A percentile compares a stretch with the other conserved stretches of the same genome.
phyloP scores from a whole-genome alignment of 2,329 filamentous ascomycete genomes.

The Aureobasidium subglaciale region DNA sequence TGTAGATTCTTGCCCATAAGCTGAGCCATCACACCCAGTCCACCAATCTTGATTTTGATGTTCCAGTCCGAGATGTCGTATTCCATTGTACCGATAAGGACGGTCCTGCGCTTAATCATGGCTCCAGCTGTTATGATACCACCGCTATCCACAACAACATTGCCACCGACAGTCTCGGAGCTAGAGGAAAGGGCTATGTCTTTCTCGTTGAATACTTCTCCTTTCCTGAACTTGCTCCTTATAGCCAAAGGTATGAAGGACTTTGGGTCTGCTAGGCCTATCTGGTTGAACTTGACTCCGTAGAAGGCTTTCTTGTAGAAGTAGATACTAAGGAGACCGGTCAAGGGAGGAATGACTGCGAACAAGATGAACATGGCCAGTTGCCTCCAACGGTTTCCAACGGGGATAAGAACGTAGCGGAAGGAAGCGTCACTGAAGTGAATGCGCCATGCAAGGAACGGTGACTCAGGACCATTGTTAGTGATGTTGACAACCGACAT shows the following conservation, averaged over 20 bases:
- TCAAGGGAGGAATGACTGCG: constrained; percentile 46
- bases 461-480: constrained; percentile 43
- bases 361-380: constrained; percentile 50
- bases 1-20: constrained; percentile 60
- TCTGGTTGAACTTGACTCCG: constrained; percentile 55
- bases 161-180: constrained; percentile 23
- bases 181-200: constrained; percentile 28
- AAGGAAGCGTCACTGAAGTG: constrained; percentile 49
- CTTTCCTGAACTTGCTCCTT: constrained; percentile 27
- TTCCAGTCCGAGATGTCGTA: constrained; percentile 65
- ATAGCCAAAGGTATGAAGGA: constrained; percentile 31
- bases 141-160: neutral
- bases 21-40: constrained; percentile 63
- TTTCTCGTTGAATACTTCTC: constrained; percentile 23
- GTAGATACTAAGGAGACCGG: constrained; percentile 45
- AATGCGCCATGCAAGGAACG: constrained; percentile 51
- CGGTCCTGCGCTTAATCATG: constrained; percentile 40
- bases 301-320: constrained; percentile 57
- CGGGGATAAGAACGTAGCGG: constrained; percentile 46
- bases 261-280: constrained; percentile 47
- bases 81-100: constrained; percentile 64
- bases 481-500: constrained; percentile 55
- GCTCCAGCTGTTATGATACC: neutral
- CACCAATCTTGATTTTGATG: constrained; percentile 66
- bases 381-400: constrained; percentile 49